Percentiles rank a stretch among this genome's conserved stretches.
Conservation (phyloP, 208 protist genomes). For the Acanthamoeba castellanii region DNA sequence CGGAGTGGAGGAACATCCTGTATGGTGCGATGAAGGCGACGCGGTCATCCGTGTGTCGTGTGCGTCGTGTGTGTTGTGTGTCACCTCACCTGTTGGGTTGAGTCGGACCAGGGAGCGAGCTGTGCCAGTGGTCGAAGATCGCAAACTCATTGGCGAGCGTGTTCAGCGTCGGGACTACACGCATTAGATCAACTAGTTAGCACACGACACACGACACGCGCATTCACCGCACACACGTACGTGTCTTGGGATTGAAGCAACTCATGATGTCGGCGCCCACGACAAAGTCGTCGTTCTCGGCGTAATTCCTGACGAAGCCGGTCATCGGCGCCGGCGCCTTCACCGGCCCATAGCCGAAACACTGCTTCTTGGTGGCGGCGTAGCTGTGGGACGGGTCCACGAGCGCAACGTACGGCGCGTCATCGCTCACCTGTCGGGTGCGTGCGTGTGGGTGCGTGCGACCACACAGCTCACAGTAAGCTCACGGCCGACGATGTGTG, state of each 20-base stretch:
- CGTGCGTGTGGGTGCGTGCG: not conserved
- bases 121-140: slow-evolving; percentile 55
- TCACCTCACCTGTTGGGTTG: slow-evolving; percentile 3
- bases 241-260: slow-evolving; percentile 25
- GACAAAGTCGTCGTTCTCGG: not conserved
- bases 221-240: not conserved
- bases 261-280: slow-evolving; percentile 42
- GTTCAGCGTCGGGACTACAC: not conserved
- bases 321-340: slow-evolving; percentile 51
- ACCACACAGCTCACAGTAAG: not conserved
- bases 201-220: not conserved
- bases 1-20: slow-evolving; percentile 52
- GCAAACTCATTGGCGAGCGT: slow-evolving; percentile 62
- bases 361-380: slow-evolving; percentile 16
- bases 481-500: not conserved
- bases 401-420: slow-evolving; percentile 6
- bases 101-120: slow-evolving; percentile 56
- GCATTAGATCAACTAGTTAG: not conserved
- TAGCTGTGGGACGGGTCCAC: slow-evolving; percentile 41
- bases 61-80: too few species aligned
- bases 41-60: too few species aligned
- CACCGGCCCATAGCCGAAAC: slow-evolving; percentile 6
- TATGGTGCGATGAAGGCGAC: too few species aligned
- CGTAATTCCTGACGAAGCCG: slow-evolving; percentile 61
- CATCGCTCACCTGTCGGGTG: not conserved